phyloP scores from a whole-genome alignment of 2,329 filamentous ascomycete genomes.

The Penicillium sp. region DNA sequence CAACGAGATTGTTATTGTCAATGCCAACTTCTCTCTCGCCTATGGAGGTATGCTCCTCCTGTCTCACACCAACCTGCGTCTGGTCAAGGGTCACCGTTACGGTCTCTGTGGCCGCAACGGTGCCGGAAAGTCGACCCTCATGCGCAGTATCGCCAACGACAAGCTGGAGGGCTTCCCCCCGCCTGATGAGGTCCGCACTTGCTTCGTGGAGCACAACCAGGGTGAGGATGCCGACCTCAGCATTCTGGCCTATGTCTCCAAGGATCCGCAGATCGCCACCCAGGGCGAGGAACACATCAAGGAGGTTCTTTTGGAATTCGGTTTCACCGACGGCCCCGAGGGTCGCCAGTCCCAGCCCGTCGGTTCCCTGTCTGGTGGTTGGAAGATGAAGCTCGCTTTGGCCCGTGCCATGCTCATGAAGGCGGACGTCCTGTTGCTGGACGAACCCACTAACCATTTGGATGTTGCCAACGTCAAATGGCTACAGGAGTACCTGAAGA shows the following conservation, averaged over 20 bases:
- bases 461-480: conserved; percentile 95
- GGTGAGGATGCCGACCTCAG: conserved; percentile 95
- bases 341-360: conserved; percentile 87
- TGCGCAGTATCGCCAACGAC: conserved; percentile 91
- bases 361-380: conserved; percentile 92
- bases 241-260: conserved; percentile 88
- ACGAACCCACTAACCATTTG: conserved; percentile 98
- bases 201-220: conserved; percentile 99
- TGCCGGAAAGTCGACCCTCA: conserved; percentile 97
- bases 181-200: conserved; percentile 88
- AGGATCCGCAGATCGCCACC: conserved; percentile 80
- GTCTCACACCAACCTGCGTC: conserved; percentile 89
- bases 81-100: conserved; percentile 95
- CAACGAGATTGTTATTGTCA: conserved; percentile 93
- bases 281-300: conserved; percentile 79
- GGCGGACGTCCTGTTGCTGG: conserved; percentile 92
- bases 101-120: conserved; percentile 96
- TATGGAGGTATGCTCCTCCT: conserved; percentile 97
- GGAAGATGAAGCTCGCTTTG: conserved; percentile 99
- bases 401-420: conserved; percentile 94
- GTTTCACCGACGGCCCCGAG: conserved; percentile 85
- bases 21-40: conserved; percentile 93
- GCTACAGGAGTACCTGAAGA: conserved; percentile 92
- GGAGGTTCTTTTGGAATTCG: conserved; percentile 82
- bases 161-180: conserved; percentile 97